Evolutionary conservation across 305 asterid species (phyloP).

Genomic region (Solanum hybrid): DNA sequence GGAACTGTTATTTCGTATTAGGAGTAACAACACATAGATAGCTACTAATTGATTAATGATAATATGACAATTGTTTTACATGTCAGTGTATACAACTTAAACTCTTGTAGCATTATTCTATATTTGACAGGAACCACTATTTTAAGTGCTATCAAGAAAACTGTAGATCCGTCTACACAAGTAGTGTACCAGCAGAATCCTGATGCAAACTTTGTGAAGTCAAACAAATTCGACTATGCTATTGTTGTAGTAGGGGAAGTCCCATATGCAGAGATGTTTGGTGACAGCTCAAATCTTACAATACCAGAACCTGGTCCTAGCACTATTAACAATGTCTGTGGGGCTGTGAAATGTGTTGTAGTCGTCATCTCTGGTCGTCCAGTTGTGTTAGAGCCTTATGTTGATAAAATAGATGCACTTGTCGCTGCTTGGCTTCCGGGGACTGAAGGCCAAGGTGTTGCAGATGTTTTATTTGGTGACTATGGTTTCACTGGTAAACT

Average conservation of each 20-base stretch:
- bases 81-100: background rate
- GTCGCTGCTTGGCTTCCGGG: conserved; percentile 49
- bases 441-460: conserved; percentile 43
- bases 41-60: background rate
- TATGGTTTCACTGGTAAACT: conserved; percentile 33
- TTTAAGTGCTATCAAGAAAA: conserved; percentile 19
- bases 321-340: conserved; percentile 24
- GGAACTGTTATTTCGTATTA: background rate
- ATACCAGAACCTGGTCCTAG: conserved; percentile 31
- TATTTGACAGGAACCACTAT: conserved; percentile 28
- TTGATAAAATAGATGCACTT: conserved; percentile 21
- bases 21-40: background rate
- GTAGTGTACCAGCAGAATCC: conserved; percentile 27
- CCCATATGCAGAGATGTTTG: conserved; percentile 28
- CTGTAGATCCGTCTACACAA: conserved; percentile 21
- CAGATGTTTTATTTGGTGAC: conserved; percentile 36
- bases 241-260: conserved; percentile 36
- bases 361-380: conserved; percentile 34
- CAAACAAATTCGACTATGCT: conserved; percentile 22
- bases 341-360: conserved; percentile 22
- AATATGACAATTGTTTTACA: background rate
- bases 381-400: conserved; percentile 27
- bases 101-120: background rate
- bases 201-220: conserved; percentile 12
- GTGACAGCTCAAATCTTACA: conserved; percentile 31